phyloP scores from a whole-genome alignment of 2,329 filamentous ascomycete genomes.

The Talaromyces funiculosus region DNA sequence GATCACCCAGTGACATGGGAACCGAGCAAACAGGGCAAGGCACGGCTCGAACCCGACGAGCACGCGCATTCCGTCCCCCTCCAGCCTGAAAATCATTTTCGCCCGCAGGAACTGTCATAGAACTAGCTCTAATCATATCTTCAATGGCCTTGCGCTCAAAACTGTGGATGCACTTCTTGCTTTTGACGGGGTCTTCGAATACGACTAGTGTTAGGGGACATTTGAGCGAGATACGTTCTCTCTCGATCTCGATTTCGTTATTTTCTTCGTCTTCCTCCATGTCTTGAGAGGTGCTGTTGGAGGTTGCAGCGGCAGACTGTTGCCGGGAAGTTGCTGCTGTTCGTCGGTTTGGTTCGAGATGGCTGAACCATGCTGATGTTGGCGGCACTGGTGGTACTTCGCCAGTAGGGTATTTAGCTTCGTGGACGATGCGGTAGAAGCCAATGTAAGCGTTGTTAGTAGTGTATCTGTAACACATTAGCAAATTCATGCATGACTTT shows the following conservation, averaged over 20 bases:
- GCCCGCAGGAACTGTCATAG: constrained; percentile 20
- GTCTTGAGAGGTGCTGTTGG: constrained; percentile 1
- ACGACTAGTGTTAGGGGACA: constrained; percentile 45
- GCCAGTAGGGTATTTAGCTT: constrained; percentile 52
- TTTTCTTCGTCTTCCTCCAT: constrained; percentile 15
- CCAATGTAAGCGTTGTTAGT: constrained; percentile 55
- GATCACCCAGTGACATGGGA: constrained; percentile 31
- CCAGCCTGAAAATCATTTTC: constrained; percentile 15
- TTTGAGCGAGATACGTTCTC: constrained; percentile 41
- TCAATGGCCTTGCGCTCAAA: constrained; percentile 45
- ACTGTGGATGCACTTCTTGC: constrained; percentile 45
- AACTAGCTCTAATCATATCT: constrained; percentile 37
- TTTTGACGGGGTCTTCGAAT: constrained; percentile 44
- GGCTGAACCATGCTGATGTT: constrained; percentile 57
- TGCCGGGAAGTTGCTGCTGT: not conserved
- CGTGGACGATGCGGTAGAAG: constrained; percentile 59
- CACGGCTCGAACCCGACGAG: constrained; percentile 24
- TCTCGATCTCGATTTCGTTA: constrained; percentile 43
- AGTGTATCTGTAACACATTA: constrained; percentile 42
- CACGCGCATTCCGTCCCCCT: constrained; percentile 14
- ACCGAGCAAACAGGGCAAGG: constrained; percentile 41
- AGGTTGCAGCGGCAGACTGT: constrained; percentile 14
- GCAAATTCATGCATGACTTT: constrained; percentile 12
- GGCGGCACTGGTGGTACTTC: constrained; percentile 51
- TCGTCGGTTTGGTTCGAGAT: constrained; percentile 30